Base-by-base conservation (phyloP, 306 rosid species). In the Datisca glomerata region DNA sequence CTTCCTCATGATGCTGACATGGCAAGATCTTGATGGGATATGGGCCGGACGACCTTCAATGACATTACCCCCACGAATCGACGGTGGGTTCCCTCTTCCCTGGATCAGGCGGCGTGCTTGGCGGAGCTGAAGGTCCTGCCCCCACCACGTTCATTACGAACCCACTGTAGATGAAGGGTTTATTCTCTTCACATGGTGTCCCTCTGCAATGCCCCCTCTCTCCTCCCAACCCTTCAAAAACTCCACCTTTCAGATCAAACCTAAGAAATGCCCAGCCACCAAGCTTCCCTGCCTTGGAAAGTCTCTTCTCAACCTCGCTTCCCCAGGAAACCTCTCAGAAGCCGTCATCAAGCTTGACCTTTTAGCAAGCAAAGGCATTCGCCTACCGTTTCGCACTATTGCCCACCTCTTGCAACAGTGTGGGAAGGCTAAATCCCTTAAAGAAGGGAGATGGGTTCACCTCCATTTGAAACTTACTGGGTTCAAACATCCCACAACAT, bases 401-500 rank as follows among this genome's bases (percentile, higher is more conserved):
- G 79, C 71, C 39, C 43, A 47, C 21, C 84, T 86, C 41, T 36
- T 86, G 52, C 79, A 63, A 53, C 81, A 42, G n/a, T 86, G 92
- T 25, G 72, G 73, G 14, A 41, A 68, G 34, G 20, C 71, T 8
- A 56, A 47, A 43, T 72, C 74, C 9, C 65, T 57, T 37, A 47
- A 53, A 14, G 59, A 67, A 35, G 94, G 86, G 3, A 81, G 65
- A 69, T 60, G 76, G 47, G 59, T 86, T 67, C 92, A 86, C 45
- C 61, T 72, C 5, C 83, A 86, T 60, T 44, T 81, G 79, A 70
- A 69, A 63, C 69, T 75, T 25, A 78, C 73, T 0, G 94, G 96
- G 16, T 53, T 69, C 49, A 86, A 78, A 41, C 76, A 55, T 12
- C 94, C 92, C n/a, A 27, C 76, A 0, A 64, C 64, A 17, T 37